Conservation (phyloP, 2,329 filamentous ascomycete species). For the Ceratocystis cubensis region DNA sequence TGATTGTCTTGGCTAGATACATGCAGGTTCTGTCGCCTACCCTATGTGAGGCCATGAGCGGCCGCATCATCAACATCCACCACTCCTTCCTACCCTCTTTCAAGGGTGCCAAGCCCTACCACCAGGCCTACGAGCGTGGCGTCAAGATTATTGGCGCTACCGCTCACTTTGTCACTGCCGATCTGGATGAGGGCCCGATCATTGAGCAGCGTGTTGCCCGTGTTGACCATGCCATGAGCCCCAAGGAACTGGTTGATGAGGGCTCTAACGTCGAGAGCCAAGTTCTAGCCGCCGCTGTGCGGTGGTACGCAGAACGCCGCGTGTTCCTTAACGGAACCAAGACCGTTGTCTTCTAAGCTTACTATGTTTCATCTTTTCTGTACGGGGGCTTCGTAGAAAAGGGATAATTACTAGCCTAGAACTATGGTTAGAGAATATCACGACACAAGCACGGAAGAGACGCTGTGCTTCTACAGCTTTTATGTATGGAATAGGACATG, state of each 20-base stretch:
- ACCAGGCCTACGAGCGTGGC: conserved; percentile 73
- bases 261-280: conserved; percentile 77
- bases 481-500: background rate
- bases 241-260: conserved; percentile 65
- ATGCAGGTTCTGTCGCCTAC: conserved; percentile 52
- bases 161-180: conserved; percentile 74
- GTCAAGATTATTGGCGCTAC: conserved; percentile 84
- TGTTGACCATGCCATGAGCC: conserved; percentile 63
- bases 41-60: conserved; percentile 59
- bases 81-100: conserved; percentile 77
- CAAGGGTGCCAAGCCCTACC: conserved; percentile 81
- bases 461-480: background rate
- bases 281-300: conserved; percentile 67
- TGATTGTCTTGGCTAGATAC: conserved; percentile 71
- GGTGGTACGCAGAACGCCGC: conserved; percentile 68
- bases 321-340: conserved; percentile 69
- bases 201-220: conserved; percentile 72
- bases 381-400: background rate
- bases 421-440: conserved; percentile 10
- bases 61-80: conserved; percentile 84
- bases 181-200: conserved; percentile 75
- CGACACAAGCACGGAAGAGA: conserved; percentile 1
- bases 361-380: background rate
- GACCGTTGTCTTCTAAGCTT: conserved; percentile 55
- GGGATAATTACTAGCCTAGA: background rate